These are phyloP conservation scores for Rauvolfia tetraphylla DNA, from an alignment of 257 asterid species.

Conservation along the genomic window DNA sequence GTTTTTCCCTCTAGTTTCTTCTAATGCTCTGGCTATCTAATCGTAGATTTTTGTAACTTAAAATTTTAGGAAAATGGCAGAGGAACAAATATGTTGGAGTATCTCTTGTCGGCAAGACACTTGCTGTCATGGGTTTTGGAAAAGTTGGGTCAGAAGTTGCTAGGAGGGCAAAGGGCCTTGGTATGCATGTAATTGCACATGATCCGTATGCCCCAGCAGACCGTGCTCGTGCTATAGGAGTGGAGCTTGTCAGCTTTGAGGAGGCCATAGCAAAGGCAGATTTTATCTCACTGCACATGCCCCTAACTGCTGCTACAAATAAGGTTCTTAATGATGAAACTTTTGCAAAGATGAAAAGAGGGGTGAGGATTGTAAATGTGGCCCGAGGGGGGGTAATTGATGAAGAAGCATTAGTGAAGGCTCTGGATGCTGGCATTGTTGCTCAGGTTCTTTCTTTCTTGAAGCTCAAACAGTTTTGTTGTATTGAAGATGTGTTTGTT, in stretches of 20 bases:
- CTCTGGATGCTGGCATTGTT: constrained; percentile 84
- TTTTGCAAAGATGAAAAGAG: constrained; percentile 92
- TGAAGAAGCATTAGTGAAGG: constrained; percentile 86
- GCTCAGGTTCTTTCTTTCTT: constrained; percentile 62
- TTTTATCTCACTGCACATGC: constrained; percentile 94
- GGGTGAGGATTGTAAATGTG: constrained; percentile 81
- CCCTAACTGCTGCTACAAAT: constrained; percentile 72
- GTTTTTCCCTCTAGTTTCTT: background rate
- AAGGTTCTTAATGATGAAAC: constrained; percentile 74
- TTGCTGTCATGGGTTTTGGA: constrained; percentile 96
- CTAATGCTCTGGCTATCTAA: background rate
- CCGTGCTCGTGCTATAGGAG: constrained; percentile 92
- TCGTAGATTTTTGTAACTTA: background rate
- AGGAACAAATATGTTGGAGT: constrained; percentile 93
- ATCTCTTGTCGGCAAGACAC: constrained; percentile 90
- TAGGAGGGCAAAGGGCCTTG: constrained; percentile 92
- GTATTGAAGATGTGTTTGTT: background rate
- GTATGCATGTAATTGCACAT: constrained; percentile 91
- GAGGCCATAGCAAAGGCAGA: constrained; percentile 76
- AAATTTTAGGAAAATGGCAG: constrained; percentile 72
- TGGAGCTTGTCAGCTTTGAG: constrained; percentile 84
- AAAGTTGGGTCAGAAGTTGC: constrained; percentile 99
- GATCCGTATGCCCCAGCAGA: constrained; percentile 96
- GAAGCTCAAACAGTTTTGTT: background rate
- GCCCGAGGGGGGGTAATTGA: constrained; percentile 99